phyloP scores from a whole-genome alignment of 306 rosid genomes.

The Herpetospermum pedunculosum region DNA sequence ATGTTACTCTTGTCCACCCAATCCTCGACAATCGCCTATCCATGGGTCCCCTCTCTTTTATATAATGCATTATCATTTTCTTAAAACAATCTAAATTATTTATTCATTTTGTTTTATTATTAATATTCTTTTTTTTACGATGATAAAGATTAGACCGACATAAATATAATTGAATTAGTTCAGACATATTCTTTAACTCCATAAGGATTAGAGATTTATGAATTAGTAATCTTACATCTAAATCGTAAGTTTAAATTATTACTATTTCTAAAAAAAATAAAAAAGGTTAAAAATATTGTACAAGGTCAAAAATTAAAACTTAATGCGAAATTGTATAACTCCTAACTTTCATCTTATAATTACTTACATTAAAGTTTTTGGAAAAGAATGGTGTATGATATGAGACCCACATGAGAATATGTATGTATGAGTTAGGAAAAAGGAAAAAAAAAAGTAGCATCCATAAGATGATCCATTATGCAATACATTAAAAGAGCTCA shows the following conservation, averaged over 20 bases:
- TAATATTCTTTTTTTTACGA: too few relatives aligned
- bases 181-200: too few relatives aligned
- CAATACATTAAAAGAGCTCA: background rate
- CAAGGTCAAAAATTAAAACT: background rate
- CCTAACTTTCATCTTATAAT: background rate
- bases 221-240: too few relatives aligned
- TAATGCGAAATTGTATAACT: background rate
- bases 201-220: too few relatives aligned
- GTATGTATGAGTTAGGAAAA: background rate
- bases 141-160: background rate
- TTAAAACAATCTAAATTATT: too few relatives aligned
- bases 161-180: too few relatives aligned
- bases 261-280: too few relatives aligned
- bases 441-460: background rate
- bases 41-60: background rate
- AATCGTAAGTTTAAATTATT: too few relatives aligned
- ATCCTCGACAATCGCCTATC: background rate
- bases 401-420: background rate
- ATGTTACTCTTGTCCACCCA: constrained; percentile 9
- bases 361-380: background rate
- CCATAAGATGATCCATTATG: background rate
- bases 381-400: background rate
- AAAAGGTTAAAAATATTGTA: too few relatives aligned
- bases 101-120: too few relatives aligned
- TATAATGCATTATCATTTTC: background rate